A percentile compares a stretch with the other conserved stretches of the same genome.
These are phyloP conservation scores for Grigorovia yakushimaensis DNA, from an alignment of 805 yeast species.

Conservation along the genomic window DNA sequence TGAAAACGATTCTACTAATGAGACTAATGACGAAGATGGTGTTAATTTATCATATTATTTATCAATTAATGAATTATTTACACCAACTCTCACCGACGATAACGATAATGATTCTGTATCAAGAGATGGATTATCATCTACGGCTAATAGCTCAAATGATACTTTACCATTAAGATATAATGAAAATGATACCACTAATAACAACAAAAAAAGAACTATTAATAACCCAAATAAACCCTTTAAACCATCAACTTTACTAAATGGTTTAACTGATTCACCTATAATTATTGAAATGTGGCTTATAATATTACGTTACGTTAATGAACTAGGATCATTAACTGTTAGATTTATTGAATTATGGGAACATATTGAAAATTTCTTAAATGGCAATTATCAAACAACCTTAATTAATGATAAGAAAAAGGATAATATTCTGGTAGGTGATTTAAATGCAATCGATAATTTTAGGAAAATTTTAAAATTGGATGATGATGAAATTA, in stretches of 20 bases:
- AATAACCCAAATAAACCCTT: neutral
- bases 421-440: slow-evolving; percentile 25
- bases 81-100: neutral
- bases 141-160: neutral
- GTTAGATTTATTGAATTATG: slow-evolving; percentile 42
- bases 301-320: slow-evolving; percentile 33
- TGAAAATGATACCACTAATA: neutral
- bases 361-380: slow-evolving; percentile 44
- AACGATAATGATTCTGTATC: neutral
- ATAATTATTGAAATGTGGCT: slow-evolving; percentile 53
- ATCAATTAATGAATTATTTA: slow-evolving; percentile 15
- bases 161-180: slow-evolving; percentile 7
- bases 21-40: slow-evolving; percentile 17
- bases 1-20: slow-evolving; percentile 7
- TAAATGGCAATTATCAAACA: slow-evolving; percentile 38
- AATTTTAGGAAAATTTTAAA: slow-evolving; percentile 30
- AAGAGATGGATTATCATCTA: neutral
- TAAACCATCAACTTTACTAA: slow-evolving; percentile 1
- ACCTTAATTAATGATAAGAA: slow-evolving; percentile 34
- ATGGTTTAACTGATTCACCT: slow-evolving; percentile 40
- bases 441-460: slow-evolving; percentile 22
- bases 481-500: slow-evolving; percentile 33
- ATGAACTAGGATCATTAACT: slow-evolving; percentile 32
- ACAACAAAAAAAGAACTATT: neutral
- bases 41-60: slow-evolving; percentile 29